Evolutionary conservation across 192 early-diverging fungal genomes (phyloP).

Genomic region (Borealophlyctis nickersoniae): DNA sequence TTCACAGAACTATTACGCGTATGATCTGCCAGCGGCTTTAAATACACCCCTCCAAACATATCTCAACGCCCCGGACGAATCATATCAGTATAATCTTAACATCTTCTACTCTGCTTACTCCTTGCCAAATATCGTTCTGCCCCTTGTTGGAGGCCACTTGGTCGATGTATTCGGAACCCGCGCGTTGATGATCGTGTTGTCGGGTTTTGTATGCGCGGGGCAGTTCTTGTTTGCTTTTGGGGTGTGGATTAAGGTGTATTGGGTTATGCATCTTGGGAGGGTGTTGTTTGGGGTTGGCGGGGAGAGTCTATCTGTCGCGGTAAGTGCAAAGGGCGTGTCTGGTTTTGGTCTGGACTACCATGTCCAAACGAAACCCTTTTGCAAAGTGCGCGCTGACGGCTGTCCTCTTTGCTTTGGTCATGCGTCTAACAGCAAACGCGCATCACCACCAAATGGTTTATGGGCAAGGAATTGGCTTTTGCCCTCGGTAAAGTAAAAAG

Average conservation of each 20-base stretch:
- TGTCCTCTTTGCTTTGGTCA: not conserved
- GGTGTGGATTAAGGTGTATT: conserved; percentile 18
- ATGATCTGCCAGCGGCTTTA: conserved; percentile 46
- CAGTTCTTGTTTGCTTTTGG: conserved; percentile 52
- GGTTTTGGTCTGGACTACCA: too few species aligned
- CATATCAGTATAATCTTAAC: conserved; percentile 42
- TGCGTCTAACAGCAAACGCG: conserved; percentile 29
- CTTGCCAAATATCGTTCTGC: conserved; percentile 61
- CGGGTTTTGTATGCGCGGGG: conserved; percentile 37
- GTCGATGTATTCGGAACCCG: conserved; percentile 45
- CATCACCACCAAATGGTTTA: conserved; percentile 57
- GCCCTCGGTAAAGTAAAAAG: conserved; percentile 40
- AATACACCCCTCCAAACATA: conserved; percentile 32
- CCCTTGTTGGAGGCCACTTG: conserved; percentile 52
- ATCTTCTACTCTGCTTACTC: conserved; percentile 54
- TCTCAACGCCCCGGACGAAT: conserved; percentile 29
- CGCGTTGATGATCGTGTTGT: conserved; percentile 37
- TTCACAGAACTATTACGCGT: conserved; percentile 31
- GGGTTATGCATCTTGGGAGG: conserved; percentile 43
- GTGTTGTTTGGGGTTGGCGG: conserved; percentile 58
- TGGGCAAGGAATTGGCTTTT: conserved; percentile 53
- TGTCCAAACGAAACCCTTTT: too few species aligned
- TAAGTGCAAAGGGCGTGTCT: too few species aligned
- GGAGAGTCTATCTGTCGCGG: conserved; percentile 46
- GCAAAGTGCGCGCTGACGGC: too few species aligned